A percentile compares a stretch with the other conserved stretches of the same genome.
Conservation (phyloP, 2,329 filamentous ascomycete species). For the Colletotrichum spinosum region DNA sequence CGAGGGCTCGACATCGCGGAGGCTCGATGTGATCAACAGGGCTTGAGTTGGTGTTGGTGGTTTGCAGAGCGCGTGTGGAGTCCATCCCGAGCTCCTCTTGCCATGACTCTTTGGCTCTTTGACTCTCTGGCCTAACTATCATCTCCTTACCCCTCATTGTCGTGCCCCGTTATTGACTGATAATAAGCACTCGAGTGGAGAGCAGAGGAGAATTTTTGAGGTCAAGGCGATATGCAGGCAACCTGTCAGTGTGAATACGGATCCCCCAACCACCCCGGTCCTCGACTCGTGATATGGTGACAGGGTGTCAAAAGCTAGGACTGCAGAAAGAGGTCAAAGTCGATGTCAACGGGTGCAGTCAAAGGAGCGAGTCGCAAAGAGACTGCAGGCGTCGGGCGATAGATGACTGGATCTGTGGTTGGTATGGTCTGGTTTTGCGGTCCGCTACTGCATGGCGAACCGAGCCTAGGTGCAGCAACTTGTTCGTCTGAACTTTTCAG, state of each 20-base stretch:
- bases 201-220: no score
- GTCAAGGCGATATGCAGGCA: no score
- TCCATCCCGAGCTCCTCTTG: neutral
- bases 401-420: slow-evolving; percentile 6
- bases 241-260: no score
- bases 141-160: neutral
- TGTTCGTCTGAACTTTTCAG: slow-evolving; percentile 28
- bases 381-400: slow-evolving; percentile 20
- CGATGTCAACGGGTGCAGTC: neutral
- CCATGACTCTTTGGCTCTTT: neutral
- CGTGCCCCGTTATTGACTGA: neutral
- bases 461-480: slow-evolving; percentile 28
- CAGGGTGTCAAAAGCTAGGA: slow-evolving; percentile 8
- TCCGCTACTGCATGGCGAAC: slow-evolving; percentile 28
- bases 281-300: slow-evolving; percentile 15
- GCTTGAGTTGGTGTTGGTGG: neutral
- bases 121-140: neutral
- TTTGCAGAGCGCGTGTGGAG: neutral
- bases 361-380: slow-evolving; percentile 5
- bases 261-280: no score
- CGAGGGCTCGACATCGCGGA: neutral
- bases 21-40: slow-evolving; percentile 4
- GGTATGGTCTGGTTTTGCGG: slow-evolving; percentile 23
- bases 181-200: slow-evolving; percentile 17
- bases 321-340: neutral